Evolutionary conservation across 2,329 filamentous ascomycete species (phyloP).

Genomic region (Zasmidium citrigriseum): DNA sequence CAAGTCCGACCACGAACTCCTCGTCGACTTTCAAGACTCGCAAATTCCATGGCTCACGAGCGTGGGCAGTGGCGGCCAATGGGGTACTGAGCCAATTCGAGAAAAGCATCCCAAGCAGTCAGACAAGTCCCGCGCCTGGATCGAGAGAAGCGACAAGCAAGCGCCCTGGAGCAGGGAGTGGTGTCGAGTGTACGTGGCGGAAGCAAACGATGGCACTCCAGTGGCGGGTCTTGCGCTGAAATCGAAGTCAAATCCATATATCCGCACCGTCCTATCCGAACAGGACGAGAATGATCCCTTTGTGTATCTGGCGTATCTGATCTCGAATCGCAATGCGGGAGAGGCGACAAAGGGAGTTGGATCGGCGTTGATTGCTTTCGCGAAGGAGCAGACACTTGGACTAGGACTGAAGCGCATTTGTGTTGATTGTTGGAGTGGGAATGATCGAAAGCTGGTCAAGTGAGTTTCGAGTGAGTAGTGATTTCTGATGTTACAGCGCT

Average conservation of each 20-base stretch:
- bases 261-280: conserved; percentile 65
- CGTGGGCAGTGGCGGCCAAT: conserved; percentile 20
- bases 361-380: conserved; percentile 12
- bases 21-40: conserved; percentile 21
- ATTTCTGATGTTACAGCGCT: background rate
- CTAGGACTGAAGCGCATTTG: conserved; percentile 13
- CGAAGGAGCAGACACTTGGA: conserved; percentile 8
- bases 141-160: conserved; percentile 10
- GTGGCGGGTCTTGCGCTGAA: conserved; percentile 17
- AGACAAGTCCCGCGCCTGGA: conserved; percentile 7
- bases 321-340: conserved; percentile 17
- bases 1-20: conserved; percentile 12
- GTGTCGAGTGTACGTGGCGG: conserved; percentile 17
- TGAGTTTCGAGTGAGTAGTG: conserved; percentile 3
- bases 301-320: conserved; percentile 18
- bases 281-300: conserved; percentile 19
- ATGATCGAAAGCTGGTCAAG: conserved; percentile 19
- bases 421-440: conserved; percentile 22
- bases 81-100: conserved; percentile 15
- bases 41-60: conserved; percentile 18
- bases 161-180: conserved; percentile 10
- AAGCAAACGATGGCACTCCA: conserved; percentile 8
- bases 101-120: conserved; percentile 1
- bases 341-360: conserved; percentile 14
- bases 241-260: conserved; percentile 11